These are phyloP conservation scores for Rugonectria rugulosa DNA, from an alignment of 2,329 filamentous ascomycete species.

Conservation along the genomic window DNA sequence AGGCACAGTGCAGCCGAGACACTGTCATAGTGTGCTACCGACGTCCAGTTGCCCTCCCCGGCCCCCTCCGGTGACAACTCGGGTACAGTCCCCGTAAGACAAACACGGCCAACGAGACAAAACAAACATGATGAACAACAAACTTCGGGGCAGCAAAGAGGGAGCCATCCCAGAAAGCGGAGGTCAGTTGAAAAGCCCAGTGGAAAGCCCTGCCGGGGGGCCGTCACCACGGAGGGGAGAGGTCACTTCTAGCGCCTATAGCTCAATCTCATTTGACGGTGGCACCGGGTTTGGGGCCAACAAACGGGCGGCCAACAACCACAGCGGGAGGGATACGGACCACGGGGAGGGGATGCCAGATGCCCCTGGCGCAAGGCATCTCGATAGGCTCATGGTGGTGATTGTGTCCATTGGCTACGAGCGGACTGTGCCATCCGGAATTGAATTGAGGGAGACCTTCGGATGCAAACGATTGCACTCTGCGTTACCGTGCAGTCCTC, in stretches of 20 bases:
- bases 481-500: background rate
- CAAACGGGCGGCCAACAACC: slow-evolving; percentile 2
- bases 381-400: slow-evolving; percentile 42
- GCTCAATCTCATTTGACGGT: background rate
- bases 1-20: background rate
- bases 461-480: background rate
- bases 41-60: background rate
- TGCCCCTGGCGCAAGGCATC: slow-evolving; percentile 41
- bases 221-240: slow-evolving; percentile 1
- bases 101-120: background rate
- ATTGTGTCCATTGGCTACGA: slow-evolving; percentile 24
- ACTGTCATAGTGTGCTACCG: background rate
- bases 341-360: slow-evolving; percentile 27
- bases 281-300: background rate
- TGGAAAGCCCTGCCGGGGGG: slow-evolving; percentile 16
- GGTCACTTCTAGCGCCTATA: background rate
- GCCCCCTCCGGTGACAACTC: slow-evolving; percentile 4
- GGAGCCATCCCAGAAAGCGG: slow-evolving; percentile 14
- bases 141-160: too few species aligned
- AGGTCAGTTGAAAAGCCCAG: slow-evolving; percentile 11
- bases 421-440: too few species aligned
- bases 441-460: too few species aligned
- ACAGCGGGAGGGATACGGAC: background rate
- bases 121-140: too few species aligned
- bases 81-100: background rate